phyloP scores from a whole-genome alignment of 805 yeast genomes.

The Kluyveromyces lactis region DNA sequence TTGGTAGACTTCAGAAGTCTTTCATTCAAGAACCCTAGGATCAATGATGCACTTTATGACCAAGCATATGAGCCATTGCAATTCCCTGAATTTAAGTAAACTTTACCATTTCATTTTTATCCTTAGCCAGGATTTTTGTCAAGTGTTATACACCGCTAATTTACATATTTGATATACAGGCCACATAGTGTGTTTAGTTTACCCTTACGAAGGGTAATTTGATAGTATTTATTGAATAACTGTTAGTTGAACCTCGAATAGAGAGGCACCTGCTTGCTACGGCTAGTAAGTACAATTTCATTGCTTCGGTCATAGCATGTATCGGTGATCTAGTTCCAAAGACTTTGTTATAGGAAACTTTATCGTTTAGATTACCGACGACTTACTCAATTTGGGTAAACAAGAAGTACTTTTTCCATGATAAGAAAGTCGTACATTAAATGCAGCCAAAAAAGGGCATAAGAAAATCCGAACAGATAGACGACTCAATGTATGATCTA shows the following conservation, averaged over 20 bases:
- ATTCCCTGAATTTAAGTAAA: conserved; percentile 7
- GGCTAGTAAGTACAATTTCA: no score
- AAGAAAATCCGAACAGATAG: neutral
- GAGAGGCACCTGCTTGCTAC: no score
- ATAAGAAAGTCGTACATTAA: no score
- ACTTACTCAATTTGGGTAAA: no score
- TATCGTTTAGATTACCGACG: no score
- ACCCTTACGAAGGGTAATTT: neutral
- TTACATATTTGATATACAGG: neutral
- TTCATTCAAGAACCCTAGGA: conserved; percentile 31
- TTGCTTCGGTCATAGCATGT: no score
- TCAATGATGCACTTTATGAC: conserved; percentile 21
- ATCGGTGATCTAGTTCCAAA: no score
- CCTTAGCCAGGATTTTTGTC: neutral
- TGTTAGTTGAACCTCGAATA: no score
- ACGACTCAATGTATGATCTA: neutral
- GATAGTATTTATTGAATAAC: neutral
- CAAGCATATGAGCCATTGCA: conserved; percentile 11
- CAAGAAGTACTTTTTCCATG: no score
- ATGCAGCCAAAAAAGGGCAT: no score
- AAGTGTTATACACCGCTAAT: no score
- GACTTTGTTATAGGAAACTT: no score
- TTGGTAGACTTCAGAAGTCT: conserved; percentile 29
- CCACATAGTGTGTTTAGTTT: neutral
- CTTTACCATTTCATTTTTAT: neutral